A percentile compares a stretch with the other conserved stretches of the same genome.
Evolutionary conservation across 140 eudicot genomes (phyloP).

Genomic region (Ambrosia hybrid): DNA sequence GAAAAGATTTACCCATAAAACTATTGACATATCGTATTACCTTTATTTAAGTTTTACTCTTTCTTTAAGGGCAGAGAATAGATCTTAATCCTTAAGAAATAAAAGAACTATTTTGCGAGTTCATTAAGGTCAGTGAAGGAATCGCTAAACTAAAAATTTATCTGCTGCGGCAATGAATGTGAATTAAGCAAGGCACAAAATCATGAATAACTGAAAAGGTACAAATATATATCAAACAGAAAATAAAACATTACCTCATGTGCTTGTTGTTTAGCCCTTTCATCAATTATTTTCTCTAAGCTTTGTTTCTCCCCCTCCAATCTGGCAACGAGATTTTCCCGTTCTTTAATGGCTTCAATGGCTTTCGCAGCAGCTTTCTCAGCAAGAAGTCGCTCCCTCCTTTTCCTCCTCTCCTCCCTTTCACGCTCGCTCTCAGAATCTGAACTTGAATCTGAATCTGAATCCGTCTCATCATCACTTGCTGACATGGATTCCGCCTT

Average conservation of each 20-base stretch:
- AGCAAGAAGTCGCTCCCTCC: conserved; percentile 74
- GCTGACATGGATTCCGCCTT: conserved; percentile 43
- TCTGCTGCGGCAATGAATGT: not conserved
- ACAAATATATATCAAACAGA: not conserved
- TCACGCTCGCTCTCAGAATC: conserved; percentile 85
- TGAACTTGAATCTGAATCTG: conserved; percentile 51
- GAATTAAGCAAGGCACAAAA: not conserved
- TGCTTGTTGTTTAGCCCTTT: conserved; percentile 87
- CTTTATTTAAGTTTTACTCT: no score
- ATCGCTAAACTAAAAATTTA: not conserved
- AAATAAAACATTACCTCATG: conserved; percentile 55
- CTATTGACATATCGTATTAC: not conserved
- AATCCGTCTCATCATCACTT: conserved; percentile 66
- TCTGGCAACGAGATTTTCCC: conserved; percentile 79
- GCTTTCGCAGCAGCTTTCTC: conserved; percentile 95
- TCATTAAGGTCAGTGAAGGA: not conserved
- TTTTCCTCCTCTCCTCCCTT: conserved; percentile 76
- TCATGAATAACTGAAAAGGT: not conserved
- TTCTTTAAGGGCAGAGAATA: no score
- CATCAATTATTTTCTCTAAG: conserved; percentile 89
- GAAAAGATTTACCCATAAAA: not conserved
- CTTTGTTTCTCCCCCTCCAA: conserved; percentile 98
- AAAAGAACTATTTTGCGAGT: no score
- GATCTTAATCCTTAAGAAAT: no score
- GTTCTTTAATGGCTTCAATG: conserved; percentile 74